Base-by-base conservation (phyloP, 2,329 filamentous ascomycete genomes). In the Alternaria hordeiaustralica region DNA sequence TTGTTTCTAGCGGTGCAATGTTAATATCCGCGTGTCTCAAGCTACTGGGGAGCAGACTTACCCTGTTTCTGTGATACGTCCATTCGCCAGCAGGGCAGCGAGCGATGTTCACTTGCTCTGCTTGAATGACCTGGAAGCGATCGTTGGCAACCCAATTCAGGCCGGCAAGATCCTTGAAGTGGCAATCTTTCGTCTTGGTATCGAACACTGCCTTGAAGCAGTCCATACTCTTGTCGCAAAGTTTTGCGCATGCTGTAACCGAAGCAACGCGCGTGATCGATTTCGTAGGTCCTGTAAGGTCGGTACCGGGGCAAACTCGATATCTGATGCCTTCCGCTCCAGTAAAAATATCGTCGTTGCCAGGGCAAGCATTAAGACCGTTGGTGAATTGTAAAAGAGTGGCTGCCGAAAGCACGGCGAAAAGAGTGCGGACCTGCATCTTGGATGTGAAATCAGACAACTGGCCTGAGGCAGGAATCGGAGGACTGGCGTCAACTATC, bases 151-250 rank as follows among this genome's bases (percentile, higher is more conserved):
- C 69, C 73, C 73, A 75, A 3, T 61, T 55, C 44, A 75, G 55
- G 4, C 58, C 61, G 15, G 54, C 54, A n/a, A 54, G 55, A 7
- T 55, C 69, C 58, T 75, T 75, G 63, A 74, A 65, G 26, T 75
- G 71, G 15, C 73, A 75, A 12, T 62, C 55, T 33, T 55, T 67
- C 3, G 60, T 67, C 33, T 67, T 60, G 5, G 62, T 72, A 47
- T 74, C 69, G 20, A 71, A 75, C 5, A 75, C 73, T 26, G 71
- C 73, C 45, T 72, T 75, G 62, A 73, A 72, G 61, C 73, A 75
- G 45, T 69, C 60, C 58, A 70, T 63, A 7, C 53, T 61, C 41
- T 59, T 36, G 25, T 73, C 70, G 45, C 71, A 74, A 4, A 68
- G 59, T 30, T 70, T 63, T 30, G 70, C 70, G 55, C 71, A 74